Conservation (phyloP, 129 eudicot species). For the Apium graveolens region DNA sequence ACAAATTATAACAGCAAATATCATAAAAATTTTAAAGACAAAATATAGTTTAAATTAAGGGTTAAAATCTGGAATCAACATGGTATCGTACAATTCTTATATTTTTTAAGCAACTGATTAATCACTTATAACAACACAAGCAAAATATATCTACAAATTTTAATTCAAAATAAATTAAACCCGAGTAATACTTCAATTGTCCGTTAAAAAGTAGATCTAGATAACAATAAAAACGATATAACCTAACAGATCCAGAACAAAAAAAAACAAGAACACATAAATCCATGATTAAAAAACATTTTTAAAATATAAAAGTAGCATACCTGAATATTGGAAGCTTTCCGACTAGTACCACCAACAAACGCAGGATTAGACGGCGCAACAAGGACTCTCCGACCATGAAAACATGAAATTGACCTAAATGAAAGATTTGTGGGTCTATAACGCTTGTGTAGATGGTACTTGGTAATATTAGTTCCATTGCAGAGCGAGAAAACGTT, state of each 20-base stretch:
- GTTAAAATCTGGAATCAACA: background rate
- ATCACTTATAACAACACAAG: background rate
- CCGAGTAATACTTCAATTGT: no score
- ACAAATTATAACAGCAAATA: background rate
- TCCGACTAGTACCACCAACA: background rate
- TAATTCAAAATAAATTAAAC: background rate
- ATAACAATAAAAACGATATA: background rate
- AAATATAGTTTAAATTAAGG: no score
- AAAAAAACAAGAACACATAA: background rate
- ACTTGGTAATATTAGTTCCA: background rate
- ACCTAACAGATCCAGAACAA: background rate
- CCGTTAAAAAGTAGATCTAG: background rate
- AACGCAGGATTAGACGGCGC: background rate
- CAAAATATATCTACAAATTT: background rate
- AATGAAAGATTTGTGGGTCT: background rate
- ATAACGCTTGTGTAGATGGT: background rate
- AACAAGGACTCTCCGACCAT: slow-evolving; percentile 6
- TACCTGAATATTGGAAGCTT: background rate
- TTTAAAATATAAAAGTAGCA: background rate
- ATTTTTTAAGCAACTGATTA: no score
- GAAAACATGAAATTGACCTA: background rate
- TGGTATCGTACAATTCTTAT: background rate
- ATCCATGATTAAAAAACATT: background rate
- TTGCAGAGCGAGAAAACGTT: background rate
- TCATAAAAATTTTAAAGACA: background rate